phyloP scores from a whole-genome alignment of 768 basidiomycete genomes.

The Lactarius quietus region DNA sequence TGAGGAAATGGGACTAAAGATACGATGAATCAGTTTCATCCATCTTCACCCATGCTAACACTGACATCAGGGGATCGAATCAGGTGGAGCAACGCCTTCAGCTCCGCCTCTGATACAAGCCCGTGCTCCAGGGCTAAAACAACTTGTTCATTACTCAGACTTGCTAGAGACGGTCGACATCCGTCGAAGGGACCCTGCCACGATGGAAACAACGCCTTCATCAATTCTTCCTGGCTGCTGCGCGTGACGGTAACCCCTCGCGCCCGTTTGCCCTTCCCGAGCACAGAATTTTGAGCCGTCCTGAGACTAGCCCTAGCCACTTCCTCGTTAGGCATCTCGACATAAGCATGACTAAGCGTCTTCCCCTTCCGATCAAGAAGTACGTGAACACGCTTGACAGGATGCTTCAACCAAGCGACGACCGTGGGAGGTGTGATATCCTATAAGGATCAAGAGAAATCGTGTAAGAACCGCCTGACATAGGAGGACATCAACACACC shows the following conservation, averaged over 20 bases:
- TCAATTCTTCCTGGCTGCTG: constrained; percentile 76
- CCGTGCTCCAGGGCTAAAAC: constrained; percentile 61
- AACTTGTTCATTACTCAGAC: constrained; percentile 54
- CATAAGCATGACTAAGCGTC: constrained; percentile 80
- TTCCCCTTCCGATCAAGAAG: constrained; percentile 80
- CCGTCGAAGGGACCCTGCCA: constrained; percentile 78
- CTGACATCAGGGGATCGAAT: constrained; percentile 76
- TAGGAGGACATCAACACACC: constrained; percentile 42
- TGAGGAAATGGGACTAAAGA: constrained; percentile 76
- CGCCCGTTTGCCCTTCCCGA: constrained; percentile 74
- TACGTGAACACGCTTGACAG: constrained; percentile 68
- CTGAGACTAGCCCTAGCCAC: constrained; percentile 66
- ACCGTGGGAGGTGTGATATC: constrained; percentile 82
- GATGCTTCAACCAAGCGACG: constrained; percentile 63
- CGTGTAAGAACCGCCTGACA: constrained; percentile 3
- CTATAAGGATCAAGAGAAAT: constrained; percentile 36
- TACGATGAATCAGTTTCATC: background rate
- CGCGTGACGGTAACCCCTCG: constrained; percentile 82
- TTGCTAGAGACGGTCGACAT: constrained; percentile 60
- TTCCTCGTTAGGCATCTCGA: constrained; percentile 61
- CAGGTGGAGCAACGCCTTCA: constrained; percentile 62
- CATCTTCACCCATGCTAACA: constrained; percentile 12
- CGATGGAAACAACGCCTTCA: constrained; percentile 75
- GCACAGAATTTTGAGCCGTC: constrained; percentile 53
- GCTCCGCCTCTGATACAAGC: constrained; percentile 62